These are phyloP conservation scores for Graphiopsis chlorocephala DNA, from an alignment of 2,329 filamentous ascomycete genomes.

Conservation along the genomic window DNA sequence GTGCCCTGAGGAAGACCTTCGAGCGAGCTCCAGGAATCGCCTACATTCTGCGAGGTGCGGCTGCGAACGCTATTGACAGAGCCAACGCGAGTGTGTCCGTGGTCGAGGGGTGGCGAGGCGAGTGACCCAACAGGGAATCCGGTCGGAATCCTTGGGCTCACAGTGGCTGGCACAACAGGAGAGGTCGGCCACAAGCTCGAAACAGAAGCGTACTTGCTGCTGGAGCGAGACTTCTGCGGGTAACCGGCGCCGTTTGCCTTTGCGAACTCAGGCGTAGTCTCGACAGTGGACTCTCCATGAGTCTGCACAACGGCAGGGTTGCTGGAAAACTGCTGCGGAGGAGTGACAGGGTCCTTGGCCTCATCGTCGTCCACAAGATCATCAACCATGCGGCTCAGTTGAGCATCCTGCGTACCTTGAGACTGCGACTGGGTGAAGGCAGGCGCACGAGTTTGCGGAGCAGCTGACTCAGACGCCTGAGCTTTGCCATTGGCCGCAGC, in stretches of 20 bases:
- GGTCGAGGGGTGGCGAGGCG: constrained; percentile 23
- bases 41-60: constrained; percentile 27
- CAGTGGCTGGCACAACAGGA: constrained; percentile 10
- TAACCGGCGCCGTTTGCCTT: constrained; percentile 24
- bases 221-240: constrained; percentile 14
- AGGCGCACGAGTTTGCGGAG: constrained; percentile 20
- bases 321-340: constrained; percentile 39
- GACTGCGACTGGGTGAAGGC: constrained; percentile 13
- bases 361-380: constrained; percentile 51
- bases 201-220: constrained; percentile 21
- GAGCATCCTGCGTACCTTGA: constrained; percentile 38
- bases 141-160: constrained; percentile 34
- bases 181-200: constrained; percentile 31
- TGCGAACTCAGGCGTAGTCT: constrained; percentile 37
- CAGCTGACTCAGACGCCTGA: background rate
- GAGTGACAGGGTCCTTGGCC: constrained; percentile 45
- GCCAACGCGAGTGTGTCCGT: constrained; percentile 42
- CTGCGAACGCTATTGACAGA: constrained; percentile 44
- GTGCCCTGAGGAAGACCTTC: constrained; percentile 24
- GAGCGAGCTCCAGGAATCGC: constrained; percentile 27
- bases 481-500: constrained; percentile 18
- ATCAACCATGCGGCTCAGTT: constrained; percentile 59
- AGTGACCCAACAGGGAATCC: constrained; percentile 32
- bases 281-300: constrained; percentile 37
- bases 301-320: constrained; percentile 30